Evolutionary conservation across 305 asterid species (phyloP), one percentile per base, ranked within the genome.

Genomic region (Fraxinus dipetala): DNA sequence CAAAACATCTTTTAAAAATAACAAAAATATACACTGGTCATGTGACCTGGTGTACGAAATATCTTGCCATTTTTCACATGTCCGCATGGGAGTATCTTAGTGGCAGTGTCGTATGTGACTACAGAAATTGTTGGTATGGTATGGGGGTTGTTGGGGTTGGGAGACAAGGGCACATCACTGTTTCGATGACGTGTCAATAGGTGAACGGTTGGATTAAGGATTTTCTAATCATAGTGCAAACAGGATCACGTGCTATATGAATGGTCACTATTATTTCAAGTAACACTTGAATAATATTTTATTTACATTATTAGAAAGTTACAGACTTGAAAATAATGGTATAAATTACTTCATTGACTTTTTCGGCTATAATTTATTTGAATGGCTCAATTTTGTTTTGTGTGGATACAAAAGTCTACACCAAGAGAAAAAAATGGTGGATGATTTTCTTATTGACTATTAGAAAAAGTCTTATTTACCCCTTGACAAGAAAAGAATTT

Each of bases 181-280:
- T 31, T 38, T n/a, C 1, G 65, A 0, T 76, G 81, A 78, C 76
- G 89, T 83, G 90, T 85, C 78, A 0, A 13, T 6, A 18, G 70
- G 16, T 54, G 54, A 24, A 75, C 9, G 85, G 91, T 79, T 1
- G 0, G 65, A 80, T 85, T 75, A 7, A 10, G 3, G 61, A 70
- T 78, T 73, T 79, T 78, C 81, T 32, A n/a, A 36, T 43, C 67
- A 38, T 24, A 79, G 61, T 73, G 80, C 78, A 45, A 54, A 82
- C 91, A 83, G 34, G 32, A 30, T 85, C 93, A 90, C 90, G 91
- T 90, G 93, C 75, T 38, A 77, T 5, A 75, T 84, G 87, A 78
- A 78, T 81, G 87, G 84, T 51, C 22, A 13, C 56, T 45, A 14
- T 14, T 45, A 45, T 45, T 13, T 45, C 18, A 45, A 16, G 56